Evolutionary conservation across 116 monocot species (phyloP).

Genomic region (Dioscorea cayenensis): DNA sequence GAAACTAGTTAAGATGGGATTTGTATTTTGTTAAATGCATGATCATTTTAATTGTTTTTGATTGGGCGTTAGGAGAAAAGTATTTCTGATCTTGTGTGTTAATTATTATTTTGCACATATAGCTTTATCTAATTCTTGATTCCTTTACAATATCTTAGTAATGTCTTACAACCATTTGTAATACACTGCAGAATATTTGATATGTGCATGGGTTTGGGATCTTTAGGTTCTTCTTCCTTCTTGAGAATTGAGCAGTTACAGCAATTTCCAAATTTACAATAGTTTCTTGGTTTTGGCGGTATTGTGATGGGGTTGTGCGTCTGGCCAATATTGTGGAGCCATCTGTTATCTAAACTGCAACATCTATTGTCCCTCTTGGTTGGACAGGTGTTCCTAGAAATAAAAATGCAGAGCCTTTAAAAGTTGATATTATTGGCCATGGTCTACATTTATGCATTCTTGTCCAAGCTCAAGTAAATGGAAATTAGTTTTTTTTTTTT

Average conservation of each 20-base stretch:
- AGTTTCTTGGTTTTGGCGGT: constrained; percentile 65
- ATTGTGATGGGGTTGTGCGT: constrained; percentile 49
- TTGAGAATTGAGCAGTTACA: constrained; percentile 68
- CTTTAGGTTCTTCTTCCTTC: constrained; percentile 48
- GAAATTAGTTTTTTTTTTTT: constrained; percentile 76
- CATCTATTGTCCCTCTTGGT: constrained; percentile 77
- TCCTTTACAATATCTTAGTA: not conserved
- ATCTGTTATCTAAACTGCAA: constrained; percentile 72
- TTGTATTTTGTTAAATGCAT: too few species aligned
- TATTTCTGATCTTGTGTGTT: too few species aligned
- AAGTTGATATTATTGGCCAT: constrained; percentile 87
- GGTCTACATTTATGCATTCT: constrained; percentile 75
- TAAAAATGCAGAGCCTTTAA: constrained; percentile 72
- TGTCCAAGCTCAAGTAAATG: constrained; percentile 88
- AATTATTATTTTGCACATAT: too few species aligned
- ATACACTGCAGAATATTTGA: constrained; percentile 67
- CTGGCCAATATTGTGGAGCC: constrained; percentile 85
- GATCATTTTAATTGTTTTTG: too few species aligned
- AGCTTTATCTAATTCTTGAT: not conserved
- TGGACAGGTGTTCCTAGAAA: constrained; percentile 60
- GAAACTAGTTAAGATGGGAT: too few species aligned
- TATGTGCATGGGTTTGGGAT: constrained; percentile 40
- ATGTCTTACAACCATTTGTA: not conserved
- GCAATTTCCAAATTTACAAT: constrained; percentile 75
- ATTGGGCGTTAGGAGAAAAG: too few species aligned